Percentiles rank a stretch among this genome's conserved stretches.
Evolutionary conservation across 1,284 basidiomycete genomes (phyloP).

Genomic region (Leccinum solheimii): DNA sequence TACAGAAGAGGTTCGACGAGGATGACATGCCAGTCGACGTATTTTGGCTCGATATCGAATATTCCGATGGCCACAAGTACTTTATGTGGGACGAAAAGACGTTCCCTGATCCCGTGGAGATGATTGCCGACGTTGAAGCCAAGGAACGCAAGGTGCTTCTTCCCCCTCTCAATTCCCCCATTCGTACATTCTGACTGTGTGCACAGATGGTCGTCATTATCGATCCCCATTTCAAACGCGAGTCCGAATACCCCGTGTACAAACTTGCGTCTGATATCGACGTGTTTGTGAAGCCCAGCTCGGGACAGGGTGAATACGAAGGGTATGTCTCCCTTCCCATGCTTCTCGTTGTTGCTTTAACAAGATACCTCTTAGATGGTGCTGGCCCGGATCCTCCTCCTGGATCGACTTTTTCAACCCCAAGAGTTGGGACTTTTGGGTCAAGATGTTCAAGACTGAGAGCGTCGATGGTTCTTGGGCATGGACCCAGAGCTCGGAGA

Average conservation of each 20-base stretch:
- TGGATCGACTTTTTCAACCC: conserved; percentile 99
- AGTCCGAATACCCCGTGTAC: conserved; percentile 81
- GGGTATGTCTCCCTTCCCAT: conserved; percentile 43
- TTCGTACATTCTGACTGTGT: background rate
- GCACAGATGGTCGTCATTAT: conserved; percentile 93
- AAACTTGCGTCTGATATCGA: conserved; percentile 79
- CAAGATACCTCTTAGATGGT: conserved; percentile 57
- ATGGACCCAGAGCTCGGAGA: conserved; percentile 77
- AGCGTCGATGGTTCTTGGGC: conserved; percentile 53
- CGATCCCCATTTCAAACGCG: conserved; percentile 94
- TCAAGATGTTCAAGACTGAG: conserved; percentile 71
- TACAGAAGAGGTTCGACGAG: conserved; percentile 87
- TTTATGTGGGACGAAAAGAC: conserved; percentile 94
- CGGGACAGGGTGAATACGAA: conserved; percentile 85
- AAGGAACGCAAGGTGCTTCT: conserved; percentile 77
- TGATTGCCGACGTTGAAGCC: conserved; percentile 88
- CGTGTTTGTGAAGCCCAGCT: conserved; percentile 80
- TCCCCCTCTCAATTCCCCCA: background rate
- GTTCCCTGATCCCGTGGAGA: conserved; percentile 93
- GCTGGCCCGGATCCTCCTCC: conserved; percentile 93
- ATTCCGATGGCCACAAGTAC: conserved; percentile 93
- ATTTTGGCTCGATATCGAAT: conserved; percentile 99
- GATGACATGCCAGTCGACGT: conserved; percentile 96
- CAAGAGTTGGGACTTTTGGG: conserved; percentile 90
- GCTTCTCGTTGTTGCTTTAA: background rate